Evolutionary conservation across 2,329 filamentous ascomycete species (phyloP), one percentile per base, ranked within the genome.

Genomic region (Trichoderma sp.): DNA sequence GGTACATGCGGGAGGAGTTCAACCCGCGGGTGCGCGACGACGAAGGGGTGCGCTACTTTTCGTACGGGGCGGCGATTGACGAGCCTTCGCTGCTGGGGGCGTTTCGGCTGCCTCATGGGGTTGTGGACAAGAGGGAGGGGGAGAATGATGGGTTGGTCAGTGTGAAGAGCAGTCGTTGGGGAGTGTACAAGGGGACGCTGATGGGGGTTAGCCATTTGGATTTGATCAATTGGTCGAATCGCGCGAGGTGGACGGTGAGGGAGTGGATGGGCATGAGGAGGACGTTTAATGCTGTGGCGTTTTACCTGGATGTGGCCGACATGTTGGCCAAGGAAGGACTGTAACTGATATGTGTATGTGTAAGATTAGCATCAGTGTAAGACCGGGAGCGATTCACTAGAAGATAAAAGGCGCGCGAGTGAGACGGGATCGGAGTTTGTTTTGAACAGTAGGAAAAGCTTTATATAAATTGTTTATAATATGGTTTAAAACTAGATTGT

Each of bases 271-370:
- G 89, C 1, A 83, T 85, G 73, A 82, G 84, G 75, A 84, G 83
- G 71, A 89, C 86, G 17, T 92, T 92, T 76, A 92, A 91, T 76
- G 90, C 90, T 3, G 85, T 91, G 71, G 90, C 90, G 0, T 91
- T 92, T 76, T 92, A 92, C 75, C 83, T 91, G 2, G 88, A 86
- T 72, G 88, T 92, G 76, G 86, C 86, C 12, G 88, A 93, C 76
- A 93, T 92, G 91, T 81, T 93, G 64, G 90, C 91, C 2, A 91
- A 90, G 76, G 90, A 93, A 77, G 90, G 88, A 2, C 73, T 83
- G 20, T 84, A 73, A 79, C 20, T n/a, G n/a, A n/a, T n/a, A n/a
- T 7, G 36, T 17, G 11, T 59, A 13, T 28, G 17, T 50, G 61
- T 64, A 64, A n/a, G 4, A 63, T 63, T 34, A 67, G 30, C 36